A percentile compares a stretch with the other conserved stretches of the same genome.
These are phyloP conservation scores for Pisolithus tinctorius DNA, from an alignment of 768 basidiomycete genomes.

Conservation along the genomic window DNA sequence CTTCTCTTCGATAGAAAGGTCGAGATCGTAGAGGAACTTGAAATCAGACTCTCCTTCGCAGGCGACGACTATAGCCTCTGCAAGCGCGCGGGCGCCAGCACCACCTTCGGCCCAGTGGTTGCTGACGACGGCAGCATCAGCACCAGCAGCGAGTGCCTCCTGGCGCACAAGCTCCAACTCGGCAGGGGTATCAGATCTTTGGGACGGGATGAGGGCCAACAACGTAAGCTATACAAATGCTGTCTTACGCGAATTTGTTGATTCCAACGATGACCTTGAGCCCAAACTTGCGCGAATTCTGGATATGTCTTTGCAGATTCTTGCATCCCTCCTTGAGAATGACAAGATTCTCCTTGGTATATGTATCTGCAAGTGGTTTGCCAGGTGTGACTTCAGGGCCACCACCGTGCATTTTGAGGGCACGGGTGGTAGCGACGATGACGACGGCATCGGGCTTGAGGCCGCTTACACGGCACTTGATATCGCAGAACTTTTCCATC, in stretches of 20 bases:
- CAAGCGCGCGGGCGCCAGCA: slow-evolving; percentile 80
- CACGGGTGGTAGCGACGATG: slow-evolving; percentile 95
- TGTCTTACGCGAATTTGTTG: slow-evolving; percentile 87
- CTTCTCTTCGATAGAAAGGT: slow-evolving; percentile 81
- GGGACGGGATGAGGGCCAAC: neutral
- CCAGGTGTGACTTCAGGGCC: slow-evolving; percentile 96
- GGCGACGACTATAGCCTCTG: slow-evolving; percentile 83
- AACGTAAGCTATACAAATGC: slow-evolving; percentile 1
- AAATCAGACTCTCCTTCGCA: slow-evolving; percentile 82
- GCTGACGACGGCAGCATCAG: slow-evolving; percentile 91
- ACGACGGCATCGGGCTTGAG: slow-evolving; percentile 90
- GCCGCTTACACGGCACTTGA: slow-evolving; percentile 94
- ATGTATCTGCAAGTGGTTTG: slow-evolving; percentile 88
- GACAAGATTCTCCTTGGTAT: slow-evolving; percentile 88
- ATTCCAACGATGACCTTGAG: slow-evolving; percentile 94
- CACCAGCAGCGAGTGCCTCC: slow-evolving; percentile 76
- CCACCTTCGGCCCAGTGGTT: slow-evolving; percentile 99
- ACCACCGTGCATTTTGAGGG: slow-evolving; percentile 99
- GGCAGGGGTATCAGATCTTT: slow-evolving; percentile 81
- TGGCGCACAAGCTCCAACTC: slow-evolving; percentile 82
- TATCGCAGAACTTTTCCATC: slow-evolving; percentile 99
- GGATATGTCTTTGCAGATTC: slow-evolving; percentile 89
- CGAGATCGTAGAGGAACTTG: slow-evolving; percentile 88
- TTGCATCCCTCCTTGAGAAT: slow-evolving; percentile 87
- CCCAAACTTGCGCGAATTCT: slow-evolving; percentile 93